Percentiles rank a stretch among this genome's conserved stretches.
Evolutionary conservation across 139 green algal genomes (phyloP).

Genomic region (Picochlorum sp.): DNA sequence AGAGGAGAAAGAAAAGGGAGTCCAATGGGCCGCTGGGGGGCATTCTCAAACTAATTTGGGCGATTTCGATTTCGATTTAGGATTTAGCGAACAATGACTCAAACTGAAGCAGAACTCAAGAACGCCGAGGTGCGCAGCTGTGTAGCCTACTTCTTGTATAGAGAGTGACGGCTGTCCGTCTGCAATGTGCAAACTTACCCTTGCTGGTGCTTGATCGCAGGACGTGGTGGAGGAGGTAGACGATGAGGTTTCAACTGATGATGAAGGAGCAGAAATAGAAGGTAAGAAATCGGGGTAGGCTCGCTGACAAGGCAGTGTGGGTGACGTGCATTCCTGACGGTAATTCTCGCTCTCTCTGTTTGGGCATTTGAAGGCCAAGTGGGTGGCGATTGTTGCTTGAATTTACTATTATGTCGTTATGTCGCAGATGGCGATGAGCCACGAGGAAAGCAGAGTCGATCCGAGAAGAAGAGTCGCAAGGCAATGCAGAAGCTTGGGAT

Average conservation of each 20-base stretch:
- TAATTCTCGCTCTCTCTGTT: not conserved
- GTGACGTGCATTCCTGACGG: not conserved
- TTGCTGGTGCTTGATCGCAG: too few relatives aligned
- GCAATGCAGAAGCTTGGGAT: conserved; percentile 98
- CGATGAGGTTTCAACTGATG: conserved; percentile 22
- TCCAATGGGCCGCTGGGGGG: too few relatives aligned
- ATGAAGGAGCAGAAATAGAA: conserved; percentile 10
- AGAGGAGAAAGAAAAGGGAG: too few relatives aligned
- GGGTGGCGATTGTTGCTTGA: not conserved
- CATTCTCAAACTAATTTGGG: too few relatives aligned
- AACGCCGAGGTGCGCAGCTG: not conserved
- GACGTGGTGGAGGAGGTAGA: conserved; percentile 14
- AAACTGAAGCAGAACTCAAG: not conserved
- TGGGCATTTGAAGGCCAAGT: not conserved
- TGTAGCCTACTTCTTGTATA: not conserved
- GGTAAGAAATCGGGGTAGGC: not conserved
- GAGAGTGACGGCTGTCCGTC: not conserved
- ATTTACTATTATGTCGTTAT: not conserved
- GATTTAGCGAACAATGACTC: conserved; percentile 14
- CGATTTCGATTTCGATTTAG: too few relatives aligned
- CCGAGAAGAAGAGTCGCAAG: conserved; percentile 98
- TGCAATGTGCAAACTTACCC: too few relatives aligned
- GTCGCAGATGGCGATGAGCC: conserved; percentile 30
- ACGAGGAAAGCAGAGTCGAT: conserved; percentile 83
- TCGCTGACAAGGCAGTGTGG: not conserved